Evolutionary conservation across 441 rosid genomes (phyloP).

Genomic region (Theobroma grandiflorum): DNA sequence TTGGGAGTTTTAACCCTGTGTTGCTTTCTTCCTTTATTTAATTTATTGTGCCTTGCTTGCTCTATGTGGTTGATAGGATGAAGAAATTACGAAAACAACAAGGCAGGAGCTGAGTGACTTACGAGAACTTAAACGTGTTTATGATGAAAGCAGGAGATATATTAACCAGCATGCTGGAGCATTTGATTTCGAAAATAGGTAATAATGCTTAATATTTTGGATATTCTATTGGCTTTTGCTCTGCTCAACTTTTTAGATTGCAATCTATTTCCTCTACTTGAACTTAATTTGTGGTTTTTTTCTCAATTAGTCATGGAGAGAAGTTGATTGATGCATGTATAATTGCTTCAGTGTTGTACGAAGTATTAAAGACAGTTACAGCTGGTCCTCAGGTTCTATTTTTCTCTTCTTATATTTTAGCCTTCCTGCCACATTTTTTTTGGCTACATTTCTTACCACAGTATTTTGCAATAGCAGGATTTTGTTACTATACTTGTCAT

Average conservation of each 20-base stretch:
- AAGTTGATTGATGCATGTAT: constrained; percentile 55
- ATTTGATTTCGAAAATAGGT: constrained; percentile 65
- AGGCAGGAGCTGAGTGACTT: constrained; percentile 66
- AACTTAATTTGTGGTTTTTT: constrained; percentile 24
- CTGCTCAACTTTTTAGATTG: constrained; percentile 20
- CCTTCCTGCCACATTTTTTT: constrained; percentile 13
- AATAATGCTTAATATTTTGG: constrained; percentile 5
- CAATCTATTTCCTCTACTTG: neutral
- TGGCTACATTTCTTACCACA: neutral
- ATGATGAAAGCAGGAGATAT: constrained; percentile 63
- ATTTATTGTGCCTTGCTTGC: constrained; percentile 19
- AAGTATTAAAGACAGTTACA: constrained; percentile 71
- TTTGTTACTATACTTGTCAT: constrained; percentile 9
- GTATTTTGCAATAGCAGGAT: neutral
- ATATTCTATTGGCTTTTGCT: neutral
- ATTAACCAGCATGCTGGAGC: constrained; percentile 58
- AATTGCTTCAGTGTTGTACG: constrained; percentile 59
- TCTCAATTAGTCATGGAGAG: constrained; percentile 51
- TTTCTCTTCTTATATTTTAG: constrained; percentile 1
- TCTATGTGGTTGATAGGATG: constrained; percentile 60
- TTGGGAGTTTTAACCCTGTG: neutral
- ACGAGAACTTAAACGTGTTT: constrained; percentile 87
- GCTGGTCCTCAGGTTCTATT: constrained; percentile 73
- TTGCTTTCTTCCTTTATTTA: neutral
- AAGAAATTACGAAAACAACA: constrained; percentile 51